phyloP scores from a whole-genome alignment of 2,329 filamentous ascomycete genomes.

The Chrysoporthe austroafricana region DNA sequence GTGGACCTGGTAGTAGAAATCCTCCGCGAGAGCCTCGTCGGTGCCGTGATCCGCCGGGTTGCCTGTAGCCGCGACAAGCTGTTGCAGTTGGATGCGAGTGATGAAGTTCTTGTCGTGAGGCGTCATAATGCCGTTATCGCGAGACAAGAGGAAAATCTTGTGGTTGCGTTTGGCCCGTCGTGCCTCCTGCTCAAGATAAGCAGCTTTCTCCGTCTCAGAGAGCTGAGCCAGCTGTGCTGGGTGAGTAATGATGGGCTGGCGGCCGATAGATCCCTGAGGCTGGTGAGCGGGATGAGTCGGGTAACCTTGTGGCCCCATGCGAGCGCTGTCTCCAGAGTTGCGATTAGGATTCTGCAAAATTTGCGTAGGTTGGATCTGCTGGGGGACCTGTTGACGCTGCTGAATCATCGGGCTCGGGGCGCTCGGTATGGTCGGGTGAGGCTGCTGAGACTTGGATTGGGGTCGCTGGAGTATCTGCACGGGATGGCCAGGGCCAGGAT shows the following conservation, averaged over 20 bases:
- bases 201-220: conserved; percentile 80
- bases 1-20: conserved; percentile 99
- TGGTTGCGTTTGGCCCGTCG: conserved; percentile 96
- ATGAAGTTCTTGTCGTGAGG: conserved; percentile 99
- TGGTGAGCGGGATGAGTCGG: conserved; percentile 39
- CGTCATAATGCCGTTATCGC: conserved; percentile 97
- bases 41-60: conserved; percentile 79
- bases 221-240: conserved; percentile 76
- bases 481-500: conserved; percentile 49
- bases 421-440: conserved; percentile 25
- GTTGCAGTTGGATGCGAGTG: conserved; percentile 94
- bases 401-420: conserved; percentile 38
- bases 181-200: conserved; percentile 87
- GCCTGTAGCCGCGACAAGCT: conserved; percentile 89
- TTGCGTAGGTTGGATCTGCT: conserved; percentile 64
- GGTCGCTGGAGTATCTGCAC: conserved; percentile 61
- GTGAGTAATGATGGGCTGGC: conserved; percentile 59
- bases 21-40: conserved; percentile 82
- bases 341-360: conserved; percentile 81
- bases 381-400: conserved; percentile 33
- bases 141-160: conserved; percentile 92
- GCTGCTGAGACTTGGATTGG: conserved; percentile 47
- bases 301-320: conserved; percentile 40
- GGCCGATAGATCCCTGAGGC: conserved; percentile 61
- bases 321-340: conserved; percentile 52